These are phyloP conservation scores for Backusella australiensis DNA, from an alignment of 192 early-diverging fungal genomes.

Conservation along the genomic window DNA sequence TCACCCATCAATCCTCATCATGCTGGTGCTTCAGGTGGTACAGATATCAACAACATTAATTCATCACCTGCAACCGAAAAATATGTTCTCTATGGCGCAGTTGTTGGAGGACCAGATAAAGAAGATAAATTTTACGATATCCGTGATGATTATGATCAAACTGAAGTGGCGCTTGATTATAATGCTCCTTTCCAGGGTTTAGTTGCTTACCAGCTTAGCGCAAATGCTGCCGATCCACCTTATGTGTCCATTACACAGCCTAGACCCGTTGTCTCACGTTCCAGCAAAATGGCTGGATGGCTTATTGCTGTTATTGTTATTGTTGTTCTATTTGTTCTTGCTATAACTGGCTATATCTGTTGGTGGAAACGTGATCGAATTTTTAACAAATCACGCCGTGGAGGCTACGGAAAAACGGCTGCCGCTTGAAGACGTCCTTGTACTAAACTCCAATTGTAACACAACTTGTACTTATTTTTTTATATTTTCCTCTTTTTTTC, in stretches of 20 bases:
- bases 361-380: constrained; percentile 23
- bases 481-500: not conserved
- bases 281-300: constrained; percentile 41
- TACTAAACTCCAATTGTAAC: not conserved
- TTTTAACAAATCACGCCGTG: not conserved
- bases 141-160: constrained; percentile 44
- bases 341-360: not conserved
- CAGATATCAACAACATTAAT: constrained; percentile 36
- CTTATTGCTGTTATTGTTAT: constrained; percentile 47
- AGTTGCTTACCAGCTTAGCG: constrained; percentile 50
- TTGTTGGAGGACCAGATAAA: constrained; percentile 58
- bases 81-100: constrained; percentile 50
- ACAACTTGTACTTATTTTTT: not conserved
- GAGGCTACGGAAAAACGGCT: constrained; percentile 6
- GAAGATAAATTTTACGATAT: constrained; percentile 48
- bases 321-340: constrained; percentile 37
- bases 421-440: not conserved
- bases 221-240: constrained; percentile 36
- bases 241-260: constrained; percentile 45
- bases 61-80: constrained; percentile 30
- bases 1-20: constrained; percentile 59
- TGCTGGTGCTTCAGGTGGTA: constrained; percentile 53
- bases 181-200: constrained; percentile 51
- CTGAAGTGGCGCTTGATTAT: constrained; percentile 56
- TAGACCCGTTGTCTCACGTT: constrained; percentile 36